Conservation (phyloP, 164 flowering plant species). For the Echeveria elegans region DNA sequence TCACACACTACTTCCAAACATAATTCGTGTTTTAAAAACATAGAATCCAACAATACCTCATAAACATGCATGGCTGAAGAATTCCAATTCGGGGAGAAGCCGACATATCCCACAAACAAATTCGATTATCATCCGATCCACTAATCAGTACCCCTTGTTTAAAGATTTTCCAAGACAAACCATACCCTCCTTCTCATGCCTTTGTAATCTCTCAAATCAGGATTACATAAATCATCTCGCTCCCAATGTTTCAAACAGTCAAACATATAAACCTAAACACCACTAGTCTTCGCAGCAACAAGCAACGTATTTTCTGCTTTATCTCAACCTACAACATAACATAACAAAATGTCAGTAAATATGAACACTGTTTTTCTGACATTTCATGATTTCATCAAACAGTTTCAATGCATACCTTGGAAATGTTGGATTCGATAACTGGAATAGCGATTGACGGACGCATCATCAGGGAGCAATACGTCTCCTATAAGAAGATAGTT, state of each 20-base stretch:
- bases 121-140: slow-evolving; percentile 70
- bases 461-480: slow-evolving; percentile 37
- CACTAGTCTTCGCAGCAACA: slow-evolving; percentile 76
- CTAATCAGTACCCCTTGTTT: slow-evolving; percentile 78
- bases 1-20: too few species aligned
- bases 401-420: slow-evolving; percentile 28
- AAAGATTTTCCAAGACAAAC: slow-evolving; percentile 79
- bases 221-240: slow-evolving; percentile 37
- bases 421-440: slow-evolving; percentile 17
- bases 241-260: slow-evolving; percentile 38
- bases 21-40: too few species aligned
- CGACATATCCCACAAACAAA: slow-evolving; percentile 85
- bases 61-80: slow-evolving; percentile 50
- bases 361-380: not conserved
- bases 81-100: slow-evolving; percentile 38
- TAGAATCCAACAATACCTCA: slow-evolving; percentile 44
- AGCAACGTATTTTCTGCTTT: slow-evolving; percentile 40
- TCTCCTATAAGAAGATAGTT: slow-evolving; percentile 80
- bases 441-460: not conserved
- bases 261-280: slow-evolving; percentile 61
- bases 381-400: not conserved
- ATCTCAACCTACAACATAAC: slow-evolving; percentile 48
- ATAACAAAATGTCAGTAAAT: too few species aligned
- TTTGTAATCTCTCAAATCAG: slow-evolving; percentile 70
- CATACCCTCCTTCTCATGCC: slow-evolving; percentile 93